Base-by-base conservation (phyloP, 768 basidiomycete species). In the Leccinum sublutescens region DNA sequence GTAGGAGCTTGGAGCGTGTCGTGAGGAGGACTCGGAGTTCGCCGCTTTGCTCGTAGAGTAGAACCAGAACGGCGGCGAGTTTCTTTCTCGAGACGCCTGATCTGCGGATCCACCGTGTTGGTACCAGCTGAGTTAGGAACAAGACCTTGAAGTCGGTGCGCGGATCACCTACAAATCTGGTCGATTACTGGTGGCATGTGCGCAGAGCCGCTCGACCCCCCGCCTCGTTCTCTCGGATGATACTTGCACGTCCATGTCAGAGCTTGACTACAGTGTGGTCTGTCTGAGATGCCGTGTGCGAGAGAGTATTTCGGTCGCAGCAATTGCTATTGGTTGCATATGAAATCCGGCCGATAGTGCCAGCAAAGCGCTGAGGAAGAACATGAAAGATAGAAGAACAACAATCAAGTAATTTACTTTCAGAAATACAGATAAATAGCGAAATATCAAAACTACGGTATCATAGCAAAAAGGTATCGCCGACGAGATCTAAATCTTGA, bases 21-120 rank as follows among this genome's bases (percentile, higher is more conserved):
- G 94, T 96, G 55, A 96, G 76, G 21, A 95, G 77, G 5, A 95
- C 92, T 12, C 87, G 83, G 6, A 95, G 74, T 48, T 80, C 72
- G 17, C 83, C 87, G 4, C 76, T 79, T n/a, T 81, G 75, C 70
- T 95, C 89, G 62, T 85, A 95, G 1, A 96, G 74, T 11, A 93
- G 77, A 2, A 95, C 84, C 3, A 95, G 79, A 0, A 95, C 92
- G 8, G 90, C 90, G 5, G 86, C 91, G 12, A 85, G 81, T 67
- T 79, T 86, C 52, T 68, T 72, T 15, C 56, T 63, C 10, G 78
- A 66, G 48, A 77, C 74, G 7, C 57, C 60, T 19, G 74, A 73
- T 27, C 78, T 80, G 53, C 17, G 12, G 52, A 54, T 31, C 11
- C 19, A 49, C 11, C 27, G 27, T 27, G 19, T 49, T 27, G 12